Percentiles rank a stretch among this genome's conserved stretches.
Evolutionary conservation across 2,329 filamentous ascomycete genomes (phyloP).

Genomic region (Penicillium expansum): DNA sequence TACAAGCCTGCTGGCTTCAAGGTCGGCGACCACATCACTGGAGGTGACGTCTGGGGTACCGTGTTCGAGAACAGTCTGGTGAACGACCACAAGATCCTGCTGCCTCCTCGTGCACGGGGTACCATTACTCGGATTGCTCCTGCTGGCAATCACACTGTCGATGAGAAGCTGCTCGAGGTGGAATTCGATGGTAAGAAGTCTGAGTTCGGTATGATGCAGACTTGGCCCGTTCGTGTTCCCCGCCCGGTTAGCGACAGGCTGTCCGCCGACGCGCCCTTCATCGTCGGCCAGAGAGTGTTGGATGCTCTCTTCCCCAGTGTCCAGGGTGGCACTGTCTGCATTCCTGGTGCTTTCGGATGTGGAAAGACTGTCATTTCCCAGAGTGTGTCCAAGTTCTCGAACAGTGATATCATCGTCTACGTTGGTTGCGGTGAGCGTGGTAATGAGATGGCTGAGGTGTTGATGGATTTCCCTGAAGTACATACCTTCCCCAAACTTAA

Average conservation of each 20-base stretch:
- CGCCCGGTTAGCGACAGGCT: constrained; percentile 90
- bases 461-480: constrained; percentile 97
- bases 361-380: constrained; percentile 99
- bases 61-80: constrained; percentile 97
- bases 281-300: constrained; percentile 94
- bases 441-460: constrained; percentile 99
- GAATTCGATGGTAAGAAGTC: constrained; percentile 97
- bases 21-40: constrained; percentile 94
- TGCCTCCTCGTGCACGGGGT: constrained; percentile 85
- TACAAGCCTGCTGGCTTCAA: constrained; percentile 83
- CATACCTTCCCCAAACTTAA: constrained; percentile 5
- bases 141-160: constrained; percentile 91
- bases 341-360: constrained; percentile 96
- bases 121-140: constrained; percentile 87
- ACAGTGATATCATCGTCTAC: constrained; percentile 98
- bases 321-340: constrained; percentile 95
- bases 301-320: constrained; percentile 96
- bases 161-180: constrained; percentile 88
- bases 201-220: constrained; percentile 97
- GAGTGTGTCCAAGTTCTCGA: constrained; percentile 98
- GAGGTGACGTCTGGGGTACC: constrained; percentile 91
- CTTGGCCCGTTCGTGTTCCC: constrained; percentile 95
- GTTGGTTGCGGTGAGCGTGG: constrained; percentile 92
- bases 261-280: constrained; percentile 82
- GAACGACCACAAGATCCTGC: constrained; percentile 85